Evolutionary conservation across 306 rosid genomes (phyloP), one percentile per base, ranked within the genome.

Genomic region (Vicia sativa): DNA sequence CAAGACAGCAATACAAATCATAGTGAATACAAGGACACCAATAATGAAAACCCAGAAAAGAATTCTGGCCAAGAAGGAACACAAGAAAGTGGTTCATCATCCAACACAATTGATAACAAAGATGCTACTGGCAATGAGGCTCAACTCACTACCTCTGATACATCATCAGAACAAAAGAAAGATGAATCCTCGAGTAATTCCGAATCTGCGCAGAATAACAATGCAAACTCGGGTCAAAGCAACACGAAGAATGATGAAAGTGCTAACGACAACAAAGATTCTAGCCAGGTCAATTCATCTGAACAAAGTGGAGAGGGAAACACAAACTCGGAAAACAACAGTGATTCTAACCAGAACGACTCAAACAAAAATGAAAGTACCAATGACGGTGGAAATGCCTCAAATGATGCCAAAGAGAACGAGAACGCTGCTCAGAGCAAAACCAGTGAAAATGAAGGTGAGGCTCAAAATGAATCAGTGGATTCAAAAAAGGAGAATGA

Each of bases 131-230:
- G 64, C 61, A 74, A 76, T 14, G 79, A 82, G 59, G 80, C 64
- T 71, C 81, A 78, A 63, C 85, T 62, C 58, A 79, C 79, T 76
- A 78, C 92, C 57, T 62, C 86, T 14, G 84, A 74, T 74, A 68
- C 87, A 54, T 61, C 86, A 13, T 76, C 67, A 7, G 71, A 80
- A 55, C 78, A 87, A 77, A 87, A 77, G 77, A 85, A 69, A 46
- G 78, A 87, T 15, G 85, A 70, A 31, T 70, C 89, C 52, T 70
- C 74, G 6, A 84, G 79, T 39, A 79, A 76, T n/a, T 35, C 58
- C 2, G 67, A 57, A 41, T 59, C 78, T 11, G 66, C 48, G 31
- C 75, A 75, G 77, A 82, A 82, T 35, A 84, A 50, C 16, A 71
- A 73, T 59, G 80, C 26, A 50, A 70, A 64, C 58, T 64, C 66